phyloP scores from a whole-genome alignment of 805 yeast genomes.

The Pichia gijzeniarum region DNA sequence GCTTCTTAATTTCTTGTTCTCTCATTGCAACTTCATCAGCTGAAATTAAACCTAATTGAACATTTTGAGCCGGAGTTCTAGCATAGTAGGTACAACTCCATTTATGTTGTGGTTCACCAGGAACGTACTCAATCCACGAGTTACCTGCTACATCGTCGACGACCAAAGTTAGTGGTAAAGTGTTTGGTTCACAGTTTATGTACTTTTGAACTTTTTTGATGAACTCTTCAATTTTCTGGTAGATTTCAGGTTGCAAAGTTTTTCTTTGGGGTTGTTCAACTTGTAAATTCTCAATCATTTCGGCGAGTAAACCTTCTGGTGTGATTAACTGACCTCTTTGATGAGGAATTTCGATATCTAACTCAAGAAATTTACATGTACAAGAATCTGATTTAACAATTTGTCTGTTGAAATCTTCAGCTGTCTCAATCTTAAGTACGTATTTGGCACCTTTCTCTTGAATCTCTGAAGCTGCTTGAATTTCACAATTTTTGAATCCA shows the following conservation, averaged over 20 bases:
- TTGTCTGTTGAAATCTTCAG: conserved; percentile 79
- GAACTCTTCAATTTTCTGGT: conserved; percentile 68
- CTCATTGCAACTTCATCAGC: conserved; percentile 56
- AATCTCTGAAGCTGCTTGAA: conserved; percentile 92
- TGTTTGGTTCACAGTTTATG: conserved; percentile 59
- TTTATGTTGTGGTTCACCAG: conserved; percentile 82
- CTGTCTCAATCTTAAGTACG: conserved; percentile 56
- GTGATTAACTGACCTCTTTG: conserved; percentile 90
- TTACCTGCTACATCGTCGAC: conserved; percentile 96
- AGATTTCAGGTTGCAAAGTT: conserved; percentile 64
- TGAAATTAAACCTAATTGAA: conserved; percentile 71
- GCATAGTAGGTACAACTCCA: conserved; percentile 81
- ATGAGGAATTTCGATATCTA: conserved; percentile 93
- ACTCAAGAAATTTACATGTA: conserved; percentile 67
- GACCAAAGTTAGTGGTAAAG: conserved; percentile 69
- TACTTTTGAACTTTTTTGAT: conserved; percentile 52
- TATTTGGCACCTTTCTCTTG: conserved; percentile 84
- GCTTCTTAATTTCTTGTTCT: conserved; percentile 28
- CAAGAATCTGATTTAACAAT: conserved; percentile 89
- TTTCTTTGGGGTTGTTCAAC: conserved; percentile 79
- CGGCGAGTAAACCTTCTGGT: conserved; percentile 80
- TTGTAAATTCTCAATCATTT: conserved; percentile 75
- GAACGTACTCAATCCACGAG: conserved; percentile 88
- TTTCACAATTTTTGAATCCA: conserved; percentile 81
- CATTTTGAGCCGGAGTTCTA: conserved; percentile 86